Conservation (phyloP, 768 basidiomycete species). For the Leccinellum rugosiceps region DNA sequence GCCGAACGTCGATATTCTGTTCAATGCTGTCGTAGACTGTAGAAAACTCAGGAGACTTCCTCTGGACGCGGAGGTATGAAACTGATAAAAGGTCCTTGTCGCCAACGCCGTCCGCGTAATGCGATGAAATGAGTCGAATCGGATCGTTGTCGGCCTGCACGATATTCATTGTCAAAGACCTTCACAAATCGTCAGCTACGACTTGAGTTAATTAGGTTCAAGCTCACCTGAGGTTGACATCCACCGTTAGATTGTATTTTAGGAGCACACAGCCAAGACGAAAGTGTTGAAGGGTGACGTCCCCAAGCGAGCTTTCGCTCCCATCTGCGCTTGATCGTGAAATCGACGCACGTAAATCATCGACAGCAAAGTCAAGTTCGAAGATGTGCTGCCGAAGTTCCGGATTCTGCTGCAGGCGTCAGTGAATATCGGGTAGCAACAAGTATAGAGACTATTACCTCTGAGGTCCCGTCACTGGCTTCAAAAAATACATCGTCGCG, state of each 20-base stretch:
- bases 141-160: conserved; percentile 52
- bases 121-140: conserved; percentile 66
- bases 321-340: conserved; percentile 64
- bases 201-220: neutral
- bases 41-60: conserved; percentile 80
- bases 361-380: conserved; percentile 85
- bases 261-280: conserved; percentile 68
- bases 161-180: conserved; percentile 75
- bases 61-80: conserved; percentile 76
- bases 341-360: conserved; percentile 73
- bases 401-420: conserved; percentile 22
- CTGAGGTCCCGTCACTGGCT: conserved; percentile 56
- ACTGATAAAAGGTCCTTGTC: conserved; percentile 73
- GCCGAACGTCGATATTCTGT: conserved; percentile 79
- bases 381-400: conserved; percentile 60
- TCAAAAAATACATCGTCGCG: conserved; percentile 68
- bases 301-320: conserved; percentile 71
- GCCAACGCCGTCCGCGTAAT: conserved; percentile 37
- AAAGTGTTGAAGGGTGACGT: conserved; percentile 78
- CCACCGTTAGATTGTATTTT: conserved; percentile 84
- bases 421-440: neutral
- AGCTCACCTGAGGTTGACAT: conserved; percentile 69
- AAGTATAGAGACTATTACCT: conserved; percentile 37
- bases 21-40: conserved; percentile 80
- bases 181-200: conserved; percentile 28